Evolutionary conservation across 2,329 filamentous ascomycete genomes (phyloP), one percentile per base, ranked within the genome.

Genomic region (Xylariaceae sp.): DNA sequence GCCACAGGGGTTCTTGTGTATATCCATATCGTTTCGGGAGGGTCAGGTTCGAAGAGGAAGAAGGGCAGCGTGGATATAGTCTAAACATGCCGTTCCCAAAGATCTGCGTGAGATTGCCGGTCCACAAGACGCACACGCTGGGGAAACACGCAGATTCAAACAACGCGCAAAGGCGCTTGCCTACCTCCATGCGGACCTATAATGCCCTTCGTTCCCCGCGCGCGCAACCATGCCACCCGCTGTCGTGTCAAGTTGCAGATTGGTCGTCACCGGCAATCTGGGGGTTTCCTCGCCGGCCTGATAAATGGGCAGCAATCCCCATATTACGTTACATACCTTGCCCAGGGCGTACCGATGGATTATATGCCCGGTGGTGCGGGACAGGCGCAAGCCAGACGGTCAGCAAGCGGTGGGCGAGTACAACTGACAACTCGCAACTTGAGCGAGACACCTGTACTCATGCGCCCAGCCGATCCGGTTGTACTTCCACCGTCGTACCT

Each of bases 381-480:
- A 44, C 42, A 42, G 14, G 22, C 33, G 15, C 33, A 36, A 15
- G 33, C 33, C 5, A 36, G 33, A 36, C 22, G 11, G 15, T 17
- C 15, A 15, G 31, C 22, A 11, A 15, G 5, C 22, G 11, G 55
- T 50, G 17, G 52, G 53, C 51, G 55, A 48, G 57, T 57, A 56
- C 48, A 52, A 53, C 54, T 33, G 52, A 45, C 30, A 45, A 31
- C 44, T 53, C 38, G 44, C 42, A 56, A 53, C 60, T 62, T 56
- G 60, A 62, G 59, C 52, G 56, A 55, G 54, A 58, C 15, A 14
- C 55, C 49, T 56, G 57, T 59, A 55, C 52, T 53, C 51, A 56
- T 62, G 58, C 59, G 48, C 48, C 47, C 56, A 62, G 57, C 61
- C 61, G 60, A 61, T 60, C 61, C 58, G 58, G 61, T 59, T 60